phyloP scores from a whole-genome alignment of 345 rosid genomes.

The Noccaea bulbosa region DNA sequence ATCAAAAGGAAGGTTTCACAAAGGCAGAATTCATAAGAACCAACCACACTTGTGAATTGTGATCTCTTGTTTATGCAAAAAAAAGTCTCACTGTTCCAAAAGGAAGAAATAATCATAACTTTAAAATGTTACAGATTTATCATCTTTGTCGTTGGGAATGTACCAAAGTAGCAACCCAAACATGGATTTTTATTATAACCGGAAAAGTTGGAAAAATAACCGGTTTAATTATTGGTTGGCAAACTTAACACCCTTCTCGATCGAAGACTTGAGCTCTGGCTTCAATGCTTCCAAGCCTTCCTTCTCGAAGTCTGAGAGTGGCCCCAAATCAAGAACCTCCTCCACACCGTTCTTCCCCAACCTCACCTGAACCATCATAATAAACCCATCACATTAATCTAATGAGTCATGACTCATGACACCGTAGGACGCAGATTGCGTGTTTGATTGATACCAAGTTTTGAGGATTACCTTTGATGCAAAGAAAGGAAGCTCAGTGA shows the following conservation, averaged over 20 bases:
- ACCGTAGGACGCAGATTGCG: neutral
- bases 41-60: neutral
- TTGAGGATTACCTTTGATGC: constrained; percentile 72
- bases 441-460: constrained; percentile 5
- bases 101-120: constrained; percentile 5
- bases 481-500: constrained; percentile 82
- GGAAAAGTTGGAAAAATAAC: constrained; percentile 32
- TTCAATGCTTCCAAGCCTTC: constrained; percentile 65
- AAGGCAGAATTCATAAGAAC: neutral
- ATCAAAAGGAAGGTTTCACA: neutral
- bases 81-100: neutral
- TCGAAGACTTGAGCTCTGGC: constrained; percentile 59
- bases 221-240: constrained; percentile 44
- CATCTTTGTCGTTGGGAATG: neutral
- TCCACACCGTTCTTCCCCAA: constrained; percentile 73
- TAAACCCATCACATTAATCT: constrained; percentile 6
- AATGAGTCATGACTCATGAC: neutral
- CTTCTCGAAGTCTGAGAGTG: constrained; percentile 63
- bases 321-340: constrained; percentile 60
- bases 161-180: constrained; percentile 16
- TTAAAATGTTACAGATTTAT: constrained; percentile 17
- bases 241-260: constrained; percentile 50
- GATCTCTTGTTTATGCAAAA: constrained; percentile 18
- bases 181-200: constrained; percentile 32
- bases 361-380: constrained; percentile 54